Evolutionary conservation across 1,284 basidiomycete genomes (phyloP).

Genomic region (Neonothopanus nambi): DNA sequence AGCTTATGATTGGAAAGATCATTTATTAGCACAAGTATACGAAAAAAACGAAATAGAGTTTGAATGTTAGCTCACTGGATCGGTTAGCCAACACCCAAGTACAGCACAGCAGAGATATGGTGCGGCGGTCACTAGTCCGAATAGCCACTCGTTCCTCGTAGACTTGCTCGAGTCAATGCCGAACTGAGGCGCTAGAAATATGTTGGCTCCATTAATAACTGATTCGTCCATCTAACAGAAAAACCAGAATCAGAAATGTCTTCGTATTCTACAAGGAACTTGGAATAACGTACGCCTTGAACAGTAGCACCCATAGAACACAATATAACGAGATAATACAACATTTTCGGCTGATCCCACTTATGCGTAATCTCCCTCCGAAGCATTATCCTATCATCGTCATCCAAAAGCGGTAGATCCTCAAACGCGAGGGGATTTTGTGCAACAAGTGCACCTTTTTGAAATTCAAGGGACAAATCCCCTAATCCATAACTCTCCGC

Average conservation of each 20-base stretch:
- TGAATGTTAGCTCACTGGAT: slow-evolving; percentile 50
- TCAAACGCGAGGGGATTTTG: slow-evolving; percentile 55
- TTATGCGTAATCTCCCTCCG: slow-evolving; percentile 60
- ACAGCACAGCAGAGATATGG: slow-evolving; percentile 64
- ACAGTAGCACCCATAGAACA: slow-evolving; percentile 65
- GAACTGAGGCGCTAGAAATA: slow-evolving; percentile 63
- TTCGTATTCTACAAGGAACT: too few species aligned
- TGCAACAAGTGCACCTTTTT: slow-evolving; percentile 65
- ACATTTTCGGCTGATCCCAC: slow-evolving; percentile 58
- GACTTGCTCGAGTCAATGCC: slow-evolving; percentile 41
- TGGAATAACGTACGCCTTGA: slow-evolving; percentile 64
- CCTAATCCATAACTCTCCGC: slow-evolving; percentile 52
- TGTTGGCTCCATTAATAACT: slow-evolving; percentile 68
- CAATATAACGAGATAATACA: slow-evolving; percentile 48
- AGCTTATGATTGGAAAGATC: slow-evolving; percentile 27
- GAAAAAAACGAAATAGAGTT: too few species aligned
- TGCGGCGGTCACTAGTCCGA: slow-evolving; percentile 70
- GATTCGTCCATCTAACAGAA: slow-evolving; percentile 69
- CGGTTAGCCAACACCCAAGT: slow-evolving; percentile 64
- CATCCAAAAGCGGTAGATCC: slow-evolving; percentile 49
- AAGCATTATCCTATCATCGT: slow-evolving; percentile 57
- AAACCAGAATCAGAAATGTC: too few species aligned
- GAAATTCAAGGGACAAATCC: slow-evolving; percentile 52
- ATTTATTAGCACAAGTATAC: not conserved
- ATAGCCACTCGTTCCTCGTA: slow-evolving; percentile 57